These are phyloP conservation scores for Marasmius oreades DNA, from an alignment of 1,284 basidiomycete species.

Conservation along the genomic window DNA sequence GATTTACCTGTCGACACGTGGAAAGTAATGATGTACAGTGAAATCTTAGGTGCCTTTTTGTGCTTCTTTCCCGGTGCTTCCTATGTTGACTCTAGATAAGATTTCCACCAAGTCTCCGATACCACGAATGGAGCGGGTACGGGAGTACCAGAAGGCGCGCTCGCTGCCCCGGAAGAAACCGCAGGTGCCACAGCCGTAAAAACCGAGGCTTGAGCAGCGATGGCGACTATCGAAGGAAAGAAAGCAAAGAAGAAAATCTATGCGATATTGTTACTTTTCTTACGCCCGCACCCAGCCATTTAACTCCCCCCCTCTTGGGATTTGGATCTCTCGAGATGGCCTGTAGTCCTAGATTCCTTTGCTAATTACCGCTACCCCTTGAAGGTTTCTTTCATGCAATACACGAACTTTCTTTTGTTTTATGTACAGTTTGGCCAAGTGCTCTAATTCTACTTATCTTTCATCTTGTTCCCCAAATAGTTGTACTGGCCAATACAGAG, in stretches of 20 bases:
- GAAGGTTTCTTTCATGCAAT: background rate
- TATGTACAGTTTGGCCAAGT: background rate
- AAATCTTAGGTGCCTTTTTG: slow-evolving; percentile 76
- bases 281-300: background rate
- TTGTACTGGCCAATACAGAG: background rate
- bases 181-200: background rate
- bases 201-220: background rate
- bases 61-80: no score
- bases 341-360: background rate
- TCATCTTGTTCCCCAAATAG: background rate
- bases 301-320: background rate
- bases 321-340: background rate
- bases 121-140: slow-evolving; percentile 30
- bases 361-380: background rate
- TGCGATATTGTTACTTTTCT: background rate
- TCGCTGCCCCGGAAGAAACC: slow-evolving; percentile 52
- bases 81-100: slow-evolving; percentile 30
- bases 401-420: background rate
- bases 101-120: slow-evolving; percentile 76
- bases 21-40: slow-evolving; percentile 99
- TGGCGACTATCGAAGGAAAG: background rate
- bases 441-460: background rate
- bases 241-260: background rate
- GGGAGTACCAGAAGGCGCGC: slow-evolving; percentile 56
- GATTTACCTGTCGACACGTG: slow-evolving; percentile 98